These are phyloP conservation scores for Sarocladium strictum DNA, from an alignment of 2,329 filamentous ascomycete species.

Conservation along the genomic window DNA sequence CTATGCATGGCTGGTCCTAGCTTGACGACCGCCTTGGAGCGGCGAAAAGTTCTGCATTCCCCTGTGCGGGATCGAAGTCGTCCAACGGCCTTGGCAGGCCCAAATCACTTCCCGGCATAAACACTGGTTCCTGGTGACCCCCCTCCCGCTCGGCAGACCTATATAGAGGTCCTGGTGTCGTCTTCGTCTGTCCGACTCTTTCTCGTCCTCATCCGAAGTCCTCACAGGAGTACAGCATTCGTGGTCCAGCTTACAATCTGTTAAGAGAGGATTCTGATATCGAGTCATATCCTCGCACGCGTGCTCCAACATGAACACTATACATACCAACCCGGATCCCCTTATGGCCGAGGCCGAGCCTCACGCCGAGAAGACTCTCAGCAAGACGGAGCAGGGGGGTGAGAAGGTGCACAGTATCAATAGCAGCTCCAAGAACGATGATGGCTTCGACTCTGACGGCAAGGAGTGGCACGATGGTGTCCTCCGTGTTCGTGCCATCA, in stretches of 20 bases:
- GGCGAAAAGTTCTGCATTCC: neutral
- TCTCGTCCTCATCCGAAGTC: too few relatives aligned
- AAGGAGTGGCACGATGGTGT: slow-evolving; percentile 22
- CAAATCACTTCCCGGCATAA: too few relatives aligned
- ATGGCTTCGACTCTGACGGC: slow-evolving; percentile 4
- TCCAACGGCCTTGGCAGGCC: too few relatives aligned
- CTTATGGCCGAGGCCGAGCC: slow-evolving; percentile 1
- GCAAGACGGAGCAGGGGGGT: neutral
- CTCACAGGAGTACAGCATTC: too few relatives aligned
- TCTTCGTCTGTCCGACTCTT: too few relatives aligned
- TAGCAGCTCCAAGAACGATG: slow-evolving; percentile 3
- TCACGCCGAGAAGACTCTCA: neutral
- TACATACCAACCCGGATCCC: neutral
- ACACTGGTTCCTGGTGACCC: too few relatives aligned
- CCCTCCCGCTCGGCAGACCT: too few relatives aligned
- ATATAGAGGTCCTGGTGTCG: too few relatives aligned
- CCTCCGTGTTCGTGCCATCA: slow-evolving; percentile 31
- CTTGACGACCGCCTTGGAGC: too few relatives aligned
- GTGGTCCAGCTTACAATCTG: neutral
- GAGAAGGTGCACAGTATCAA: slow-evolving; percentile 1
- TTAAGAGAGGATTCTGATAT: neutral
- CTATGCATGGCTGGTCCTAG: neutral
- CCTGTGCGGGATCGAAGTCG: neutral
- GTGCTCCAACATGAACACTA: neutral
- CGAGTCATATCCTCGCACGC: neutral